Conservation (phyloP, 2,329 filamentous ascomycete species). For the Chrysoporthe puriensis region DNA sequence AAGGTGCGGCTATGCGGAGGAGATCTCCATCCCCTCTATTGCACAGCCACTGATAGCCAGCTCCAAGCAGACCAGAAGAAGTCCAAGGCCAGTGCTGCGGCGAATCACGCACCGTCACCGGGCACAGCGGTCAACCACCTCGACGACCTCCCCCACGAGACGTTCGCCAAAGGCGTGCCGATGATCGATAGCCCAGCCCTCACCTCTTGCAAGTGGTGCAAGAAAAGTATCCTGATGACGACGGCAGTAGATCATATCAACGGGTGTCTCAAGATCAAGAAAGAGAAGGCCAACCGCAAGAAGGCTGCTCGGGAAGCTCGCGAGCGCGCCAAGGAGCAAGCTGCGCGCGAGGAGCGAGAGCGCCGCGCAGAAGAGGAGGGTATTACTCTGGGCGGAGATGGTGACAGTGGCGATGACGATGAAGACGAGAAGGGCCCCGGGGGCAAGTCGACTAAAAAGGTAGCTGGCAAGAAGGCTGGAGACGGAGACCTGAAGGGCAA, state of each 20-base stretch:
- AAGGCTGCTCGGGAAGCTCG: slow-evolving; percentile 74
- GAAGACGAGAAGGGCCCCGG: slow-evolving; percentile 47
- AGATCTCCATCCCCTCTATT: background rate
- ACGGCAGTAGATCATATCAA: slow-evolving; percentile 80
- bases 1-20: slow-evolving; percentile 50
- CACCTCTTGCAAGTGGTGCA: slow-evolving; percentile 91
- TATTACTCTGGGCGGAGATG: slow-evolving; percentile 45
- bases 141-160: slow-evolving; percentile 75
- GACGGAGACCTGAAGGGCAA: slow-evolving; percentile 69
- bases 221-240: slow-evolving; percentile 79
- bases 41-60: slow-evolving; percentile 4
- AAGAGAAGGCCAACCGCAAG: slow-evolving; percentile 77
- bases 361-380: slow-evolving; percentile 53
- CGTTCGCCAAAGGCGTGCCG: slow-evolving; percentile 80
- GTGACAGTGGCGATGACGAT: slow-evolving; percentile 55
- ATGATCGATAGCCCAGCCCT: slow-evolving; percentile 80
- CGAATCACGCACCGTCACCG: slow-evolving; percentile 50
- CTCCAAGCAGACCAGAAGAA: slow-evolving; percentile 56
- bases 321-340: slow-evolving; percentile 67
- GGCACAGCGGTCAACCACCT: slow-evolving; percentile 66
- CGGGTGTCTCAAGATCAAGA: slow-evolving; percentile 82
- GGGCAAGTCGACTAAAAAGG: slow-evolving; percentile 61
- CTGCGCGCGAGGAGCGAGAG: slow-evolving; percentile 58
- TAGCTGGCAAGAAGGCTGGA: slow-evolving; percentile 65
- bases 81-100: slow-evolving; percentile 46